Percentiles rank a stretch among this genome's conserved stretches.
Evolutionary conservation across 148 eudicot genomes (phyloP).

Genomic region (Linanthus parryae): DNA sequence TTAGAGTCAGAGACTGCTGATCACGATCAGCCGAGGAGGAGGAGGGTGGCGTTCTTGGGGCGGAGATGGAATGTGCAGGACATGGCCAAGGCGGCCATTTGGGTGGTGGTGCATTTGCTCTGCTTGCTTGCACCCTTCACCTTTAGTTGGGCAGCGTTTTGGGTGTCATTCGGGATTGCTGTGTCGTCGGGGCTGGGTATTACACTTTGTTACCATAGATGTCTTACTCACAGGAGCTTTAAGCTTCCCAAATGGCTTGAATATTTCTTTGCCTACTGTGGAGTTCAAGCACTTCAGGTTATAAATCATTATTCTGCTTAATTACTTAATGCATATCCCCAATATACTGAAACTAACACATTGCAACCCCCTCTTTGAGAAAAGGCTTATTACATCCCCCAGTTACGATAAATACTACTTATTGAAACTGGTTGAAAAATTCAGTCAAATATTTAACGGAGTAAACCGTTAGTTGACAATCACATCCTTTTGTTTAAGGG

Average conservation of each 20-base stretch:
- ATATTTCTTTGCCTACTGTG: slow-evolving; percentile 74
- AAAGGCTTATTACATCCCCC: no score
- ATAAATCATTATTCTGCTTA: no score
- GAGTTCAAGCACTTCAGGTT: slow-evolving; percentile 75
- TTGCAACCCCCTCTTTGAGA: no score
- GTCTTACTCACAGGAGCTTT: slow-evolving; percentile 73
- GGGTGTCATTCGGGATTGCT: slow-evolving; percentile 49
- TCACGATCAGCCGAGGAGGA: no score
- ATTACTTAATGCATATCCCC: no score
- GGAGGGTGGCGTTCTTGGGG: slow-evolving; percentile 34
- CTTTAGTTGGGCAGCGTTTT: slow-evolving; percentile 67
- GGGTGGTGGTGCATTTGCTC: slow-evolving; percentile 46
- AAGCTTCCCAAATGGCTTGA: slow-evolving; percentile 86
- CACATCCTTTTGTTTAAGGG: no score
- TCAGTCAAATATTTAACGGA: no score
- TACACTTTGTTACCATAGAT: slow-evolving; percentile 68
- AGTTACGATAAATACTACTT: no score
- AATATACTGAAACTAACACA: no score
- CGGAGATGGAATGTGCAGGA: slow-evolving; percentile 55
- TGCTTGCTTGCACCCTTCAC: slow-evolving; percentile 55
- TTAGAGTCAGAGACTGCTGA: no score
- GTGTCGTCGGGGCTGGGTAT: slow-evolving; percentile 70
- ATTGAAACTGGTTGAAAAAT: no score
- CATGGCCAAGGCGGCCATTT: slow-evolving; percentile 25
- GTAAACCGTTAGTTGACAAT: no score